Evolutionary conservation across 768 basidiomycete genomes (phyloP).

Genomic region (Suillus ampliporus): DNA sequence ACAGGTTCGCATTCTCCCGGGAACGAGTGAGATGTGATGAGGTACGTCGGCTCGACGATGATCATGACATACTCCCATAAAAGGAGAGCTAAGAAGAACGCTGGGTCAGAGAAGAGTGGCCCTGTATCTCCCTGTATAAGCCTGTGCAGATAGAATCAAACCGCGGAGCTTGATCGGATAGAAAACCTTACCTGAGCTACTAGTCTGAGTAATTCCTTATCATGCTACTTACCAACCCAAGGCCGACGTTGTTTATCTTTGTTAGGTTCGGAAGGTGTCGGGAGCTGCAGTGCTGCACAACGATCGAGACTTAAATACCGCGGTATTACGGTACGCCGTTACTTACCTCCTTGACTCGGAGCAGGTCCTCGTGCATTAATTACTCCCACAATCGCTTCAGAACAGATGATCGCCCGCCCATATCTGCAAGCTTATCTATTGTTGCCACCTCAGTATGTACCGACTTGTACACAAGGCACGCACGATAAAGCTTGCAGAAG

Average conservation of each 20-base stretch:
- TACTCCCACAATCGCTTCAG: neutral
- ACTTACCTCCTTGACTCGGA: neutral
- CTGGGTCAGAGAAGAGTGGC: neutral
- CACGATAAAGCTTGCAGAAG: neutral
- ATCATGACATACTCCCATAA: neutral
- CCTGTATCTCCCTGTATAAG: too few species aligned
- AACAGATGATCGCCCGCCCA: neutral
- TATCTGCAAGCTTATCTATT: neutral
- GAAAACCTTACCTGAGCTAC: too few species aligned
- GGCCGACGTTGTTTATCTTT: neutral
- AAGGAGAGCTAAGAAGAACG: neutral
- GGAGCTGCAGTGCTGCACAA: neutral
- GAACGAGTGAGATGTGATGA: neutral
- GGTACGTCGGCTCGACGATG: neutral
- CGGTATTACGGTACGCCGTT: neutral
- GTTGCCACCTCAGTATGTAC: neutral
- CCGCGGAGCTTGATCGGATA: neutral
- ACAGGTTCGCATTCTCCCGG: neutral
- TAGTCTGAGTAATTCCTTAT: neutral
- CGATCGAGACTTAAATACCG: constrained; percentile 4
- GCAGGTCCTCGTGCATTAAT: neutral
- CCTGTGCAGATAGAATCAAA: neutral
- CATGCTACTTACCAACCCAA: too few species aligned
- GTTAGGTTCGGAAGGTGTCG: neutral
- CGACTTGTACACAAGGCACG: neutral